Percentiles rank a stretch among this genome's conserved stretches.
Evolutionary conservation across 768 basidiomycete genomes (phyloP).

Genomic region (Auriscalpium microsporum): DNA sequence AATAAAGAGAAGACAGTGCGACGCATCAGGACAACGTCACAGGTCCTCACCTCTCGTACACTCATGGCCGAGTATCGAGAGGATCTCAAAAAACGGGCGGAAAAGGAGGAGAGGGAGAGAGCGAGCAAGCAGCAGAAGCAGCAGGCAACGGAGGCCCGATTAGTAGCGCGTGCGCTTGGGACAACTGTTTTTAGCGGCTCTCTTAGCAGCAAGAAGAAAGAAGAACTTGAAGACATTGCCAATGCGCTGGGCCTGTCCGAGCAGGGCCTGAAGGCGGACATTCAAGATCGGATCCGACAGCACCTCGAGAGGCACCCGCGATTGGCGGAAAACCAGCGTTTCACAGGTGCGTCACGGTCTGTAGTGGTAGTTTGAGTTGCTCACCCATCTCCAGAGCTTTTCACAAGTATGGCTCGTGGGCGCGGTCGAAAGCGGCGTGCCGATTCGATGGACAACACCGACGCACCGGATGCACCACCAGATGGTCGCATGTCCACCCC

Average conservation of each 20-base stretch:
- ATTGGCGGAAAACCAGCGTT: not conserved
- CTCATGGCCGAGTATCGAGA: not conserved
- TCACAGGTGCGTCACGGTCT: not conserved
- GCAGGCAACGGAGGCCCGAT: not conserved
- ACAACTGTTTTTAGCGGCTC: too few species aligned
- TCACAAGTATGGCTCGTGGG: not conserved
- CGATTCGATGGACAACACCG: not conserved
- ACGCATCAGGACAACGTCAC: not conserved
- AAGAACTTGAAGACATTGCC: not conserved
- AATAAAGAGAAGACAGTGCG: not conserved
- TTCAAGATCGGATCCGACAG: not conserved
- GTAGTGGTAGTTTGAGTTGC: too few species aligned
- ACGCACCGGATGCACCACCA: not conserved
- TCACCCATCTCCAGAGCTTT: not conserved
- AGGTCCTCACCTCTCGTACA: not conserved
- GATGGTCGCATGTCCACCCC: not conserved
- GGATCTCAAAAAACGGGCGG: not conserved
- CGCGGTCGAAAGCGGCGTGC: not conserved
- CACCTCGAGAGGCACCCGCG: not conserved
- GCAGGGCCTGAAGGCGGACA: not conserved
- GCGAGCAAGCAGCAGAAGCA: not conserved
- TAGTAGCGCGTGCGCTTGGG: too few species aligned
- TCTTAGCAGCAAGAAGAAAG: not conserved
- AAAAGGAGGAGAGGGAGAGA: not conserved
- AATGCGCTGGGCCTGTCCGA: not conserved